These are phyloP conservation scores for Heterobasidion occidentale DNA, from an alignment of 1,284 basidiomycete species.

Conservation along the genomic window DNA sequence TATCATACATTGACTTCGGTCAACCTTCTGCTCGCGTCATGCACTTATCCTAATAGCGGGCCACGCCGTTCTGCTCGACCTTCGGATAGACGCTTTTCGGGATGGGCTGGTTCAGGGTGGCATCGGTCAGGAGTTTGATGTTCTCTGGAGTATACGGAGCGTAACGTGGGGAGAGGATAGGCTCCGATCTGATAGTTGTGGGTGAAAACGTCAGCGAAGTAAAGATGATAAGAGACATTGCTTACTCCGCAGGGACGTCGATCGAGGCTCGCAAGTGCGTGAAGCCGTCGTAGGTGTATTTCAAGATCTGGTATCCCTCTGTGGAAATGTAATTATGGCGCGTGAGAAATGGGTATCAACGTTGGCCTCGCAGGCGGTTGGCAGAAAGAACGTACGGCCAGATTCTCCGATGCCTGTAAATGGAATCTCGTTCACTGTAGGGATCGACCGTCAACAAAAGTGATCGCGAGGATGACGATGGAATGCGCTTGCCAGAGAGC, in stretches of 20 bases:
- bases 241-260: slow-evolving; percentile 29
- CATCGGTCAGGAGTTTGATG: not conserved
- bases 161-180: slow-evolving; percentile 21
- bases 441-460: too few species aligned
- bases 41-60: too few species aligned
- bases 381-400: slow-evolving; percentile 15
- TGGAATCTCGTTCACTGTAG: slow-evolving; percentile 32
- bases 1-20: too few species aligned
- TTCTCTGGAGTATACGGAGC: slow-evolving; percentile 24
- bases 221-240: not conserved
- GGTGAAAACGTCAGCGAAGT: too few species aligned
- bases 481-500: slow-evolving; percentile 24
- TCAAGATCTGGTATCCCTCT: slow-evolving; percentile 39
- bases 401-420: slow-evolving; percentile 30
- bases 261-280: slow-evolving; percentile 34
- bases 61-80: too few species aligned
- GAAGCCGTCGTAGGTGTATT: slow-evolving; percentile 38
- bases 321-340: not conserved
- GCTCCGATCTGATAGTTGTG: slow-evolving; percentile 20
- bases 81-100: too few species aligned
- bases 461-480: not conserved
- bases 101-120: too few species aligned
- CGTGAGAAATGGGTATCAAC: not conserved
- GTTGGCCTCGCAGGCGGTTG: not conserved
- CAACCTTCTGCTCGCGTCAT: too few species aligned